Percentiles rank a stretch among this genome's conserved stretches.
Evolutionary conservation across 2,329 filamentous ascomycete species (phyloP).

Genomic region (Raffaelea arxii): DNA sequence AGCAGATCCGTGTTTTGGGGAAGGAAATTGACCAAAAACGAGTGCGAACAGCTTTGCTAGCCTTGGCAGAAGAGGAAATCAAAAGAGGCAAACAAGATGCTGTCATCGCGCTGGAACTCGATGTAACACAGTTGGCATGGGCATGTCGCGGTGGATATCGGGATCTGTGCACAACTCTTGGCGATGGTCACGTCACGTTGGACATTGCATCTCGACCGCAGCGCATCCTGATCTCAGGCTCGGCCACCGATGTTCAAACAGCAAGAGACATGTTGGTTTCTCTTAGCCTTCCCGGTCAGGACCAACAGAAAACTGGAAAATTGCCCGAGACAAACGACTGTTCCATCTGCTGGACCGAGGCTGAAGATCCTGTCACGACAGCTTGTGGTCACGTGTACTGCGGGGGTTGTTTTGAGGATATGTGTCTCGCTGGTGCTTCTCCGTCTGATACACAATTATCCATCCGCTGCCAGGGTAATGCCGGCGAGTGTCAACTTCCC

Average conservation of each 20-base stretch:
- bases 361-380: conserved; percentile 24
- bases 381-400: conserved; percentile 33
- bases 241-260: conserved; percentile 1
- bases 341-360: conserved; percentile 25
- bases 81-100: not conserved
- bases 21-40: conserved; percentile 2
- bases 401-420: conserved; percentile 27
- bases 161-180: conserved; percentile 17
- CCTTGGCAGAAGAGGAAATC: conserved; percentile 5
- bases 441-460: not conserved
- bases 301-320: too few species aligned
- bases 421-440: conserved; percentile 14
- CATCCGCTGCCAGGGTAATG: conserved; percentile 9
- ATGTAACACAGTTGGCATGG: conserved; percentile 18
- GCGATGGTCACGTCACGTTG: conserved; percentile 18
- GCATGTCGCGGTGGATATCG: conserved; percentile 23
- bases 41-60: conserved; percentile 9
- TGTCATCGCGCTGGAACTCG: conserved; percentile 18
- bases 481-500: conserved; percentile 13
- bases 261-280: too few species aligned
- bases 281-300: too few species aligned
- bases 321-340: too few species aligned
- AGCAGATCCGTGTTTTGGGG: conserved; percentile 21
- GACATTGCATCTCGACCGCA: conserved; percentile 22
- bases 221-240: conserved; percentile 22